A percentile compares a stretch with the other conserved stretches of the same genome.
phyloP scores from a whole-genome alignment of 192 early-diverging fungal species.

The Backusella mclennaniae region DNA sequence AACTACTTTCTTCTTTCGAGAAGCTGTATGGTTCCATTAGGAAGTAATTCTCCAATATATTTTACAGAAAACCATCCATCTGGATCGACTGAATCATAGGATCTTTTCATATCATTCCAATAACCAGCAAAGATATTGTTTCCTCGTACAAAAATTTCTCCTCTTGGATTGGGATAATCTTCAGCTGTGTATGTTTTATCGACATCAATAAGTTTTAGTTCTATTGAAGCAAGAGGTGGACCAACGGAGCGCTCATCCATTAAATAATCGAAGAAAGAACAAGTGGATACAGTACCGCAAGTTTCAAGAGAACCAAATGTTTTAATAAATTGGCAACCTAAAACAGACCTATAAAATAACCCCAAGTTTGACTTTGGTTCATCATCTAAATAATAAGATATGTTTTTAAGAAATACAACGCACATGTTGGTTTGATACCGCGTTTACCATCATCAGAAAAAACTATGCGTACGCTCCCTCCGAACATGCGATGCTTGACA shows the following conservation, averaged over 20 bases:
- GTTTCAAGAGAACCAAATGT: conserved; percentile 41
- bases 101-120: conserved; percentile 73
- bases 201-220: conserved; percentile 79
- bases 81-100: conserved; percentile 63
- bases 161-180: conserved; percentile 75
- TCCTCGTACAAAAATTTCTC: conserved; percentile 86
- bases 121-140: conserved; percentile 78
- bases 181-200: conserved; percentile 70
- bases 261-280: conserved; percentile 43
- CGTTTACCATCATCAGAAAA: conserved; percentile 20
- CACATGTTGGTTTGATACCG: not conserved
- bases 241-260: conserved; percentile 53
- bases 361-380: conserved; percentile 6
- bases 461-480: conserved; percentile 34
- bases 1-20: conserved; percentile 17
- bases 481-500: conserved; percentile 37
- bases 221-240: conserved; percentile 56
- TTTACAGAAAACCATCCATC: conserved; percentile 90
- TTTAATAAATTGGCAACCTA: conserved; percentile 62
- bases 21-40: conserved; percentile 31
- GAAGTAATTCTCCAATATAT: conserved; percentile 60
- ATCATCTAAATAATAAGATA: conserved; percentile 6
- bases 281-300: conserved; percentile 27
- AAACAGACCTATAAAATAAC: conserved; percentile 55
- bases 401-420: not conserved